Evolutionary conservation across 129 eudicot species (phyloP).

Genomic region (Ambrosia trifida): DNA sequence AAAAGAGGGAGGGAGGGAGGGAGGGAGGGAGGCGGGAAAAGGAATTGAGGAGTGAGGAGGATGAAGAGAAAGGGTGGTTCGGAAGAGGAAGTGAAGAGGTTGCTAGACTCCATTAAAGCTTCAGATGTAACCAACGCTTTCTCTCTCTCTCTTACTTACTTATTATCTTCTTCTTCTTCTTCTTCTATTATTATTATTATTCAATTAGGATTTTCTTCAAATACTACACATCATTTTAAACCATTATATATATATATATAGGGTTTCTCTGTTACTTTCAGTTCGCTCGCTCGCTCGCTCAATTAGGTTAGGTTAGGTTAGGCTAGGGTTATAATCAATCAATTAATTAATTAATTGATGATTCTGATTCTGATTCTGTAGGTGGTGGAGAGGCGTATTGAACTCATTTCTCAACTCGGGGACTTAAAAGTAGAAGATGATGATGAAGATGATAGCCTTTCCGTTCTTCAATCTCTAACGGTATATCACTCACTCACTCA

Average conservation of each 20-base stretch:
- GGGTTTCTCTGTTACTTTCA: too few relatives aligned
- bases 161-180: background rate
- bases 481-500: conserved; percentile 30
- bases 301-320: too few relatives aligned
- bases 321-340: too few relatives aligned
- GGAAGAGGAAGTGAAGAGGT: conserved; percentile 45
- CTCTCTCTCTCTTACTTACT: conserved; percentile 22
- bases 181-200: too few relatives aligned
- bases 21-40: conserved; percentile 15
- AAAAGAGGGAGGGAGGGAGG: too few relatives aligned
- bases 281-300: too few relatives aligned
- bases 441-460: conserved; percentile 45
- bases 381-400: conserved; percentile 88
- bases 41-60: conserved; percentile 38
- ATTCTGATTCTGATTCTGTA: conserved; percentile 24
- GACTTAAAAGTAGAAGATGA: conserved; percentile 40
- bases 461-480: conserved; percentile 58
- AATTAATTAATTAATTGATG: too few relatives aligned
- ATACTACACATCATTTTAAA: too few relatives aligned
- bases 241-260: too few relatives aligned
- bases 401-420: conserved; percentile 61
- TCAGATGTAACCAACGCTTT: conserved; percentile 84
- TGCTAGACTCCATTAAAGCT: conserved; percentile 65
- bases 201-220: too few relatives aligned
- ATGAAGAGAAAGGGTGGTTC: conserved; percentile 10